Evolutionary conservation across 495 filamentous ascomycete species (phyloP).

Genomic region (Pyrenula massariospora): DNA sequence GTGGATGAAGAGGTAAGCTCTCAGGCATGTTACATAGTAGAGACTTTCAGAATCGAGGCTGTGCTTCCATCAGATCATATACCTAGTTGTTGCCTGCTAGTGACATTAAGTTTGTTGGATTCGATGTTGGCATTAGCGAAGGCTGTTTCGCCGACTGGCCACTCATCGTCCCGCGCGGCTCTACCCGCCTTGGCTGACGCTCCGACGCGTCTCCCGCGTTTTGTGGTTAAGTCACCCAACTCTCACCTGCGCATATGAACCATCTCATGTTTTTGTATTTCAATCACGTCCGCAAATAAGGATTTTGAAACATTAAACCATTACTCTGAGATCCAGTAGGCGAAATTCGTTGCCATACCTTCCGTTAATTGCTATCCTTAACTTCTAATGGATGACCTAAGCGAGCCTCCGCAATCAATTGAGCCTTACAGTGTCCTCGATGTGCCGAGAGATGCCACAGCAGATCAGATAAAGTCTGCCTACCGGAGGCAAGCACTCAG

Average conservation of each 20-base stretch:
- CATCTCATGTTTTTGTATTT: no score
- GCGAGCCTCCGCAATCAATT: constrained; percentile 39
- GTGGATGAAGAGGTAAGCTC: neutral
- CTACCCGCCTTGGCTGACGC: neutral
- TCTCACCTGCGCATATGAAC: neutral
- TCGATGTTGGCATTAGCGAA: neutral
- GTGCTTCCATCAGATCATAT: no score
- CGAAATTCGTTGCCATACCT: no score
- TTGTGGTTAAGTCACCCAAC: neutral
- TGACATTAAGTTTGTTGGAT: neutral
- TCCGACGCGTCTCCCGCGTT: neutral
- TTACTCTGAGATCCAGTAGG: no score
- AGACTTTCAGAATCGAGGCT: neutral
- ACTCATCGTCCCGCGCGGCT: neutral
- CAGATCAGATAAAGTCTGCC: constrained; percentile 83
- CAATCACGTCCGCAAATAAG: no score
- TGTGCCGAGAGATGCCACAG: constrained; percentile 53
- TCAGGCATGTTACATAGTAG: no score
- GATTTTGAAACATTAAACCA: no score
- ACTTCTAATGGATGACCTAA: constrained; percentile 3
- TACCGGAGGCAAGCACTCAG: constrained; percentile 82
- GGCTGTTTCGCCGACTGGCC: neutral
- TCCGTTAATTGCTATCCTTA: no score
- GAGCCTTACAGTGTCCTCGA: constrained; percentile 87
- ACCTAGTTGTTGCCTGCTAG: neutral